phyloP scores from a whole-genome alignment of 2,329 filamentous ascomycete genomes.

The Magnaporthiopsis rhizophila region DNA sequence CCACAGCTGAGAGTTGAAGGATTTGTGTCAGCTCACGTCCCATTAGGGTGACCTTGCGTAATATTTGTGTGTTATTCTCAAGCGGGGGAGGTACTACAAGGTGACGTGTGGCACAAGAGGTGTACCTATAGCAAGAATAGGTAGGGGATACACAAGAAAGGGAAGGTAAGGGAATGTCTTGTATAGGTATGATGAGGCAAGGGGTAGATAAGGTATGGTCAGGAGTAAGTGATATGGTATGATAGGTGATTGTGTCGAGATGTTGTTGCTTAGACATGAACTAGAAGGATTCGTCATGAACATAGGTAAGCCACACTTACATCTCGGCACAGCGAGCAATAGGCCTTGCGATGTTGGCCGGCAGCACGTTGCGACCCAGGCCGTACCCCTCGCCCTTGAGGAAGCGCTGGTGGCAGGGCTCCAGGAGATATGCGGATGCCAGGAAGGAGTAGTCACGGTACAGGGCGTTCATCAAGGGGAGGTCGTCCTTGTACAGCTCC shows the following conservation, averaged over 20 bases:
- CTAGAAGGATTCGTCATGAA: neutral
- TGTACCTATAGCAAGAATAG: neutral
- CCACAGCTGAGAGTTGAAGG: constrained; percentile 30
- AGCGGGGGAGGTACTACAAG: neutral
- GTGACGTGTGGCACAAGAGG: neutral
- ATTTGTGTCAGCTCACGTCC: constrained; percentile 21
- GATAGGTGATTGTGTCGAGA: too few species aligned
- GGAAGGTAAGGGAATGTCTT: neutral
- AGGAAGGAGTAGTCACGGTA: constrained; percentile 92
- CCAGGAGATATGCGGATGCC: constrained; percentile 80
- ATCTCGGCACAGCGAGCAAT: constrained; percentile 78
- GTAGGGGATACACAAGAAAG: neutral
- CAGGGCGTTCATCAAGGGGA: constrained; percentile 73
- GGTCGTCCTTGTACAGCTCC: constrained; percentile 63
- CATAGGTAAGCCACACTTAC: constrained; percentile 46
- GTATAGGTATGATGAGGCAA: neutral
- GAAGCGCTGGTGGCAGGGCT: constrained; percentile 77
- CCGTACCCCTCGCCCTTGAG: constrained; percentile 69
- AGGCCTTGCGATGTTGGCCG: constrained; percentile 66
- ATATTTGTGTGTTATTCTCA: neutral
- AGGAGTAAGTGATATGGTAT: neutral
- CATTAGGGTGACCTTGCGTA: constrained; percentile 12
- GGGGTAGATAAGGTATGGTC: neutral
- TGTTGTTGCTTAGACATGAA: neutral
- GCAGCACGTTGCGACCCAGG: constrained; percentile 64